phyloP scores from a whole-genome alignment of 768 basidiomycete genomes.

The Russula sp. region DNA sequence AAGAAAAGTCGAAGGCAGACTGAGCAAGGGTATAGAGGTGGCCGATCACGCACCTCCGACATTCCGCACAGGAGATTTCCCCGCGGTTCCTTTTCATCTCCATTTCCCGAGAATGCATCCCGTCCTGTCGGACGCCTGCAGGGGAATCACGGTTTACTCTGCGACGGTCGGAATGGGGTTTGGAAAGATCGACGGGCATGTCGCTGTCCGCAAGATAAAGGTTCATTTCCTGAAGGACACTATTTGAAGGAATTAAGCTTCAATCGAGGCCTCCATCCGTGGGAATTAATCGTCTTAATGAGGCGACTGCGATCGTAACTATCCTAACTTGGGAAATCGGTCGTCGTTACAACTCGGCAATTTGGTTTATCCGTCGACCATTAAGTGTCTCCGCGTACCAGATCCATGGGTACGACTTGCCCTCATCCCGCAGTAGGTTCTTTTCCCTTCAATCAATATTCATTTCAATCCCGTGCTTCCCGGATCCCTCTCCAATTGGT shows the following conservation, averaged over 20 bases:
- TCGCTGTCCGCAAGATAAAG: conserved; percentile 6
- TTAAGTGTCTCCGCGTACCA: no score
- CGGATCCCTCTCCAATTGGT: neutral
- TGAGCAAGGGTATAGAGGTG: neutral
- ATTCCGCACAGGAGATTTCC: conserved; percentile 75
- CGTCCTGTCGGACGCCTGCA: conserved; percentile 47
- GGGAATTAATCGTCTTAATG: neutral
- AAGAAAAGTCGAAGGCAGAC: neutral
- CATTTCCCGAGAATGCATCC: conserved; percentile 55
- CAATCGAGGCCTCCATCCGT: neutral
- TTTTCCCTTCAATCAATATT: neutral
- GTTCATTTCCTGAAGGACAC: neutral
- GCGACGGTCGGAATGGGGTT: conserved; percentile 39
- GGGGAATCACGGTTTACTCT: conserved; percentile 43
- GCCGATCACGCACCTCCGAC: conserved; percentile 58
- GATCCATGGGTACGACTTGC: no score
- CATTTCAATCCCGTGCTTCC: neutral
- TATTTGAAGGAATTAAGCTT: conserved; percentile 19
- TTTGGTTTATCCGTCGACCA: neutral
- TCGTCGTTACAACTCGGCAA: neutral
- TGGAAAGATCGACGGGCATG: conserved; percentile 55
- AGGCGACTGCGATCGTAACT: neutral
- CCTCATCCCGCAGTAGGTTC: no score
- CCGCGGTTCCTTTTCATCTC: conserved; percentile 71
- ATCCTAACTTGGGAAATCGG: neutral